A percentile compares a stretch with the other conserved stretches of the same genome.
These are phyloP conservation scores for Aspergillus luchuensis DNA, from an alignment of 2,329 filamentous ascomycete genomes.

Conservation along the genomic window DNA sequence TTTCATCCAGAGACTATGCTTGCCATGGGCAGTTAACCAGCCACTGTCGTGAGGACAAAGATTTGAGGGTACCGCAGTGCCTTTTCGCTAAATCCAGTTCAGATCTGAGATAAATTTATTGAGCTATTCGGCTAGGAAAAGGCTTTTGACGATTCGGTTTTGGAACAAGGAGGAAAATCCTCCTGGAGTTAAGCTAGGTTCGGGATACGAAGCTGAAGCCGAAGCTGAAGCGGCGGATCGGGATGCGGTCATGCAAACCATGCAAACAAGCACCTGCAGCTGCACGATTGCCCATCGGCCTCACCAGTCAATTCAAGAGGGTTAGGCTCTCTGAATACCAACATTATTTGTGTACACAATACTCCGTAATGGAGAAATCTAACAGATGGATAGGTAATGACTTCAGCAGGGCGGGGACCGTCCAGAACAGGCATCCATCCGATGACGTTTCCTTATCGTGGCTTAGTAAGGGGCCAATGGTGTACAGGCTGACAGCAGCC, in stretches of 20 bases:
- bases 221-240: not conserved
- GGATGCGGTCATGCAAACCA: not conserved
- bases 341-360: not conserved
- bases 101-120: not conserved
- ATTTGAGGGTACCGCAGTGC: not conserved
- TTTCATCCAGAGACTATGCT: not conserved
- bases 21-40: not conserved
- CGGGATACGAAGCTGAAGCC: not conserved
- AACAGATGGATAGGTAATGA: not conserved
- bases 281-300: not conserved
- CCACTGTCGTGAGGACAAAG: not conserved
- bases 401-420: not conserved
- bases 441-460: conserved; percentile 8
- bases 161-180: not conserved
- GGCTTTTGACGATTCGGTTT: not conserved
- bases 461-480: conserved; percentile 2
- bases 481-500: not conserved
- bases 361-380: not conserved
- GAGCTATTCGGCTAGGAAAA: not conserved
- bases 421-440: not conserved
- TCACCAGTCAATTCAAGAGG: not conserved
- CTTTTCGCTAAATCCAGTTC: not conserved
- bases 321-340: not conserved
- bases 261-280: conserved; percentile 1
- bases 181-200: not conserved